phyloP scores from a whole-genome alignment of 2,329 filamentous ascomycete genomes.

The Pseudocercospora eumusae region DNA sequence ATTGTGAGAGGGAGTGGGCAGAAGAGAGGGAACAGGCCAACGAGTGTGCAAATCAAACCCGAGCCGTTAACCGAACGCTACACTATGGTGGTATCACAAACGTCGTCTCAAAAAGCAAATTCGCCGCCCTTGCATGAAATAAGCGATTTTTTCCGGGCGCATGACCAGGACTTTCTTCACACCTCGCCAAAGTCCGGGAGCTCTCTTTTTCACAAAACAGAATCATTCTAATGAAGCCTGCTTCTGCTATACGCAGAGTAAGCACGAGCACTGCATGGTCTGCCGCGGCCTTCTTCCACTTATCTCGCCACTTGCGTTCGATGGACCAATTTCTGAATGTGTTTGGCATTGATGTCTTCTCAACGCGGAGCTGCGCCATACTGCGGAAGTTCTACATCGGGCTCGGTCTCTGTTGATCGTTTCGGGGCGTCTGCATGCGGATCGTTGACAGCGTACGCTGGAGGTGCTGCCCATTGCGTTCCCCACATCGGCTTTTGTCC shows the following conservation, averaged over 20 bases:
- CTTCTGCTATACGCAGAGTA: too few relatives aligned
- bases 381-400: background rate
- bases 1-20: background rate
- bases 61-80: too few relatives aligned
- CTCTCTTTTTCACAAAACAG: too few relatives aligned
- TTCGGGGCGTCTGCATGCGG: constrained; percentile 12
- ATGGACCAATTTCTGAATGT: background rate
- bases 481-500: constrained; percentile 6
- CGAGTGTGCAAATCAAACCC: background rate
- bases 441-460: constrained; percentile 9
- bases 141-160: too few relatives aligned
- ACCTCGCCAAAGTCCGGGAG: too few relatives aligned
- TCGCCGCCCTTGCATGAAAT: too few relatives aligned
- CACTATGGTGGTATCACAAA: too few relatives aligned
- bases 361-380: background rate
- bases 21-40: background rate
- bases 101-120: too few relatives aligned
- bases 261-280: too few relatives aligned
- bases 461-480: constrained; percentile 13
- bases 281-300: too few relatives aligned
- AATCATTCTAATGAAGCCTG: too few relatives aligned
- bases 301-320: background rate
- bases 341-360: background rate
- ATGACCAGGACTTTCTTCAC: too few relatives aligned
- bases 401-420: background rate